Base-by-base conservation (phyloP, 768 basidiomycete genomes). In the Dacryopinax spathularia region DNA sequence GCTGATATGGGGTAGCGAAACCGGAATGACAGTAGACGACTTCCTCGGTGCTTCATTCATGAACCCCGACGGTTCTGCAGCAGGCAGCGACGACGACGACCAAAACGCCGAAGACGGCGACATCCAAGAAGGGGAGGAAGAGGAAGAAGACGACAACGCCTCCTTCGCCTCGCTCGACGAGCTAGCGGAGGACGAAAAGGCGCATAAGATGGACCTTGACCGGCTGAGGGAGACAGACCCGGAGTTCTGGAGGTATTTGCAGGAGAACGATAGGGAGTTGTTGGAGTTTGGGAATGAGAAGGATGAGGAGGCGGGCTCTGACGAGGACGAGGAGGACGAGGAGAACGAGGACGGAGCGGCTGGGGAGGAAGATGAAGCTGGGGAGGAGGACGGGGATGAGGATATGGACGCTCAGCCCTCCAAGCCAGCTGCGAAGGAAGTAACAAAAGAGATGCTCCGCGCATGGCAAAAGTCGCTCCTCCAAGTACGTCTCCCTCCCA, bases 181-280 rank as follows among this genome's bases (percentile, higher is more conserved):
- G 60, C 74, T 90, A 7, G 91, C 91, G 64, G 84, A 87, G 62
- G 87, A 89, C 63, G 90, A 87, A 25, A 77, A 78, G 61, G 74
- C 78, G 3, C 95, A 97, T 77, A 76, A 91, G 65, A 74, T 84
- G 44, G 89, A 95, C 63, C 81, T 99, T 15, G 85, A 89, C 36
- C 86, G 89, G 71, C 82, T 99, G 34, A 90, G 90, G 1, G 88
- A 95, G 74, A 92, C 91, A 72, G 95, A 99, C 73, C 95, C 95
- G n/a, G 95, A 96, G 71, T 99, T 98, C 77, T 99, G 84, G 86
- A 91, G 94, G 75, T 99, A 94, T 72, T 80, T 99, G 1, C 87
- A 94, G 76, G 91, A 98, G 75, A 93, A 99, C 71, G 96, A 99
- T 74, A 78, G 79, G 64, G 93, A 92, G 63, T 77, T 98, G n/a